Evolutionary conservation across 495 filamentous ascomycete species (phyloP).

Genomic region (Xylaria scruposa): DNA sequence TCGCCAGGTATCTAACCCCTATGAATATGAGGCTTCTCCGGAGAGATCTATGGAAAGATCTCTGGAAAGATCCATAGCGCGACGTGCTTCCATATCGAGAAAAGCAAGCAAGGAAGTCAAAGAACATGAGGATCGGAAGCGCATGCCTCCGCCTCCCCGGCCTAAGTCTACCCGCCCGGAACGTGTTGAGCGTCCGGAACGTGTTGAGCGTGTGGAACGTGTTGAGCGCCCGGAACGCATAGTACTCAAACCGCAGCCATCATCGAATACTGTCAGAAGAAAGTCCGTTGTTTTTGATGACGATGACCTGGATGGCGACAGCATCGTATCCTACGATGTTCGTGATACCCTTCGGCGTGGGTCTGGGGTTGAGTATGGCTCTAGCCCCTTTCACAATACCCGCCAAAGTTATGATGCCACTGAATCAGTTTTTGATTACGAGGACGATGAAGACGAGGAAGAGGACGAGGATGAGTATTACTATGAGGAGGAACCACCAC

Average conservation of each 20-base stretch:
- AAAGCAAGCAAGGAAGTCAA: slow-evolving; percentile 45
- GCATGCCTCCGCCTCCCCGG: slow-evolving; percentile 51
- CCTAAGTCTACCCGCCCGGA: slow-evolving; percentile 50
- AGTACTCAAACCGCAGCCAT: slow-evolving; percentile 44
- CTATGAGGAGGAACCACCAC: slow-evolving; percentile 13
- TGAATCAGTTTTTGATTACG: slow-evolving; percentile 34
- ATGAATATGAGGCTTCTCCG: slow-evolving; percentile 42
- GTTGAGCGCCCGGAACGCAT: slow-evolving; percentile 34
- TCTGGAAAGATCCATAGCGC: slow-evolving; percentile 33
- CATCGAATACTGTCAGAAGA: slow-evolving; percentile 34
- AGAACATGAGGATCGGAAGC: slow-evolving; percentile 44
- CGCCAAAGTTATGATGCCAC: slow-evolving; percentile 36
- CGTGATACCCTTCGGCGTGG: slow-evolving; percentile 31
- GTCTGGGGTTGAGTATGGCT: slow-evolving; percentile 39
- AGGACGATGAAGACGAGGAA: slow-evolving; percentile 22
- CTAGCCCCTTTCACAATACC: slow-evolving; percentile 33
- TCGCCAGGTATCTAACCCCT: slow-evolving; percentile 38
- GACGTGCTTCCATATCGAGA: slow-evolving; percentile 48
- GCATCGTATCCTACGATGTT: slow-evolving; percentile 44
- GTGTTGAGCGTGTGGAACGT: slow-evolving; percentile 31
- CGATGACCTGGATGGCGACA: slow-evolving; percentile 40
- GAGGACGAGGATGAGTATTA: slow-evolving; percentile 15
- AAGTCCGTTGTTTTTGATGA: slow-evolving; percentile 46
- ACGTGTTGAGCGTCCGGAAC: neutral
- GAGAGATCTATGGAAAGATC: slow-evolving; percentile 30